Percentiles rank a stretch among this genome's conserved stretches.
Evolutionary conservation across 1,284 basidiomycete species (phyloP).

Genomic region (Mycosarcoma mackinlayi): DNA sequence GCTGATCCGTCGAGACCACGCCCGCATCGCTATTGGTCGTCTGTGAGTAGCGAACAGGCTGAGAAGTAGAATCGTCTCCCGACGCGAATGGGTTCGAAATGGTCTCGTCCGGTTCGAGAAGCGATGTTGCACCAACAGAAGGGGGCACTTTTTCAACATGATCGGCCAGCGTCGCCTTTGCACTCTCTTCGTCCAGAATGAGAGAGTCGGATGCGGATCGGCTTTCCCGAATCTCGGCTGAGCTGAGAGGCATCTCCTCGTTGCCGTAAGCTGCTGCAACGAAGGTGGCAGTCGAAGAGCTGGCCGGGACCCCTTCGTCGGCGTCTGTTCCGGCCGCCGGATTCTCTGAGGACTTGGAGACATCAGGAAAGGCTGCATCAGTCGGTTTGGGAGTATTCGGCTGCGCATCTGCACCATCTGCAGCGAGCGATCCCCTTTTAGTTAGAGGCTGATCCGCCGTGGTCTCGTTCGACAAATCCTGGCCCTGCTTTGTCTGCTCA

Average conservation of each 20-base stretch:
- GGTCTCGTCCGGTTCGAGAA: constrained; percentile 59
- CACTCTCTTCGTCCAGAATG: constrained; percentile 46
- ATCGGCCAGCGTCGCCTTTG: constrained; percentile 27
- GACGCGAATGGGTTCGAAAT: constrained; percentile 62
- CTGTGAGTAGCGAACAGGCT: constrained; percentile 26
- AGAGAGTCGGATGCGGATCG: constrained; percentile 30
- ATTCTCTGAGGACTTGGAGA: not conserved
- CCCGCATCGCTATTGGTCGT: not conserved
- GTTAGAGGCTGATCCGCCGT: constrained; percentile 8
- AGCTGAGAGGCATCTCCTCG: constrained; percentile 26
- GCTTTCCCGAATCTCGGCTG: constrained; percentile 39
- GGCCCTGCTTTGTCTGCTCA: not conserved
- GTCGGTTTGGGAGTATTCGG: constrained; percentile 22
- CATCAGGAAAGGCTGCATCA: constrained; percentile 9
- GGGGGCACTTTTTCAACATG: constrained; percentile 47
- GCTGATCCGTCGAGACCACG: not conserved
- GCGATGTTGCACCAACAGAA: constrained; percentile 58
- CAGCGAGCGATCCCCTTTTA: constrained; percentile 11
- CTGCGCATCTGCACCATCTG: constrained; percentile 4
- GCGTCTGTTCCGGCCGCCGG: not conserved
- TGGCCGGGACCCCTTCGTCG: constrained; percentile 8
- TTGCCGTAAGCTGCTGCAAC: constrained; percentile 2
- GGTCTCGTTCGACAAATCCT: constrained; percentile 6
- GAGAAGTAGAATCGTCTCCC: constrained; percentile 10
- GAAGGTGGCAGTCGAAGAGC: constrained; percentile 31